A percentile compares a stretch with the other conserved stretches of the same genome.
These are phyloP conservation scores for Nitzschia sp. DNA, from an alignment of 108 stramenopile species.

Conservation along the genomic window DNA sequence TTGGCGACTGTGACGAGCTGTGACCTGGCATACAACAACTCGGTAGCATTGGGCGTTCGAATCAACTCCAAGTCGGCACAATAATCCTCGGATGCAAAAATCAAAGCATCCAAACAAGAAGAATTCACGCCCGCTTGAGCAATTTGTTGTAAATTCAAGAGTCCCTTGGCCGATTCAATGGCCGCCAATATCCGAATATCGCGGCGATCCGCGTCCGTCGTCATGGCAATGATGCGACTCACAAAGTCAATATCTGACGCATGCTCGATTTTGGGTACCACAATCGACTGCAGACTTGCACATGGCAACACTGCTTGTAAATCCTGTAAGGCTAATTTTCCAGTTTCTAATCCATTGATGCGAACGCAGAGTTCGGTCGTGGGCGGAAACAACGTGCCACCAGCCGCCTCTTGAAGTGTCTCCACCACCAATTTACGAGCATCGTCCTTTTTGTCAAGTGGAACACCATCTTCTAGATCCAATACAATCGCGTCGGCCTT, in stretches of 20 bases:
- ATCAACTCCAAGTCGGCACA: slow-evolving; percentile 38
- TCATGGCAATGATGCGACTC: slow-evolving; percentile 17
- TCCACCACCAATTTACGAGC: slow-evolving; percentile 28
- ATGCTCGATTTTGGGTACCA: slow-evolving; percentile 43
- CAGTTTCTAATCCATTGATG: slow-evolving; percentile 47
- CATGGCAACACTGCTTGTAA: slow-evolving; percentile 41
- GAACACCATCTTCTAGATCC: slow-evolving; percentile 53
- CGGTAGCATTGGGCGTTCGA: slow-evolving; percentile 26
- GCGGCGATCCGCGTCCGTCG: not conserved
- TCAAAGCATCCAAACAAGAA: slow-evolving; percentile 31
- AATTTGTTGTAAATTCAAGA: slow-evolving; percentile 40
- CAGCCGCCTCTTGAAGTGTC: slow-evolving; percentile 12
- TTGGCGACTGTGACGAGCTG: slow-evolving; percentile 36
- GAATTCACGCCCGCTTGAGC: slow-evolving; percentile 3
- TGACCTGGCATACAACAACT: slow-evolving; percentile 36
- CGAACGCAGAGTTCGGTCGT: slow-evolving; percentile 37
- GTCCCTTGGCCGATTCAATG: slow-evolving; percentile 42
- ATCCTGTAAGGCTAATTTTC: slow-evolving; percentile 30
- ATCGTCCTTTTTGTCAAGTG: slow-evolving; percentile 31
- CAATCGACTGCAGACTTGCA: slow-evolving; percentile 25
- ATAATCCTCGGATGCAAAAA: slow-evolving; percentile 50
- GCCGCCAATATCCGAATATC: slow-evolving; percentile 44
- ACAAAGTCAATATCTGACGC: slow-evolving; percentile 40
- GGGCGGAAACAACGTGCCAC: not conserved
- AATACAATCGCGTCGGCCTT: slow-evolving; percentile 35